Conservation (phyloP, 768 basidiomycete genomes). For the Lactifluus rugatus region DNA sequence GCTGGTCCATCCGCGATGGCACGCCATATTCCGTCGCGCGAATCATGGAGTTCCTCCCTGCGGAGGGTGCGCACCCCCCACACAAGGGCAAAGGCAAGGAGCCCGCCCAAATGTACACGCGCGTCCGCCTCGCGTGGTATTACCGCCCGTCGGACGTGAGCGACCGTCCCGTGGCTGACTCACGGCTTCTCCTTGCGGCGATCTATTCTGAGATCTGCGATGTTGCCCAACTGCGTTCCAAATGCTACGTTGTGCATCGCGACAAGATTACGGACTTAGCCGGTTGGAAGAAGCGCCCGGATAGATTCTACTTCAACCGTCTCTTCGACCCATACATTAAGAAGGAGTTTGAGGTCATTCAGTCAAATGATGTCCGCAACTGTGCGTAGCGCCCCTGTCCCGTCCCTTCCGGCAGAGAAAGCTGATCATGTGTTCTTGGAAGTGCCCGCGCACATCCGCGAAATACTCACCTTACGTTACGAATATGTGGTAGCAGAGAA, state of each 20-base stretch:
- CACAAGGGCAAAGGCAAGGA: conserved; percentile 54
- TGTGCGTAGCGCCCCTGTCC: conserved; percentile 42
- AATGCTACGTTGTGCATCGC: conserved; percentile 89
- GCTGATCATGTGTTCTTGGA: conserved; percentile 18
- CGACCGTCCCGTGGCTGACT: conserved; percentile 84
- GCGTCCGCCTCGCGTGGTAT: conserved; percentile 91
- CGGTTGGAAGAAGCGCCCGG: conserved; percentile 88
- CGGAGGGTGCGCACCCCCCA: conserved; percentile 44
- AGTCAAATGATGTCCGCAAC: conserved; percentile 77
- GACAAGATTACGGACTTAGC: conserved; percentile 91
- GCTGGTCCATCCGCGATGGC: conserved; percentile 85
- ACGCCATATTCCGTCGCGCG: conserved; percentile 93
- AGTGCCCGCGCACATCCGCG: conserved; percentile 74
- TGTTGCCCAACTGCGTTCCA: conserved; percentile 84
- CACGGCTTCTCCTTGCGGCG: conserved; percentile 84
- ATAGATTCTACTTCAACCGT: conserved; percentile 93
- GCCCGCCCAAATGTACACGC: conserved; percentile 55
- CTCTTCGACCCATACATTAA: conserved; percentile 97
- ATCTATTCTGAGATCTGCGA: conserved; percentile 97
- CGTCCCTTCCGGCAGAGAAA: background rate
- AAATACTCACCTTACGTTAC: conserved; percentile 70
- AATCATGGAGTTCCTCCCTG: conserved; percentile 92
- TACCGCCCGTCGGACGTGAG: conserved; percentile 95
- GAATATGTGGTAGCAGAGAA: conserved; percentile 95
- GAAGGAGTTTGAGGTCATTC: conserved; percentile 94